Percentiles rank a stretch among this genome's conserved stretches.
Conservation (phyloP, 768 basidiomycete genomes). For the Boletus sp. region DNA sequence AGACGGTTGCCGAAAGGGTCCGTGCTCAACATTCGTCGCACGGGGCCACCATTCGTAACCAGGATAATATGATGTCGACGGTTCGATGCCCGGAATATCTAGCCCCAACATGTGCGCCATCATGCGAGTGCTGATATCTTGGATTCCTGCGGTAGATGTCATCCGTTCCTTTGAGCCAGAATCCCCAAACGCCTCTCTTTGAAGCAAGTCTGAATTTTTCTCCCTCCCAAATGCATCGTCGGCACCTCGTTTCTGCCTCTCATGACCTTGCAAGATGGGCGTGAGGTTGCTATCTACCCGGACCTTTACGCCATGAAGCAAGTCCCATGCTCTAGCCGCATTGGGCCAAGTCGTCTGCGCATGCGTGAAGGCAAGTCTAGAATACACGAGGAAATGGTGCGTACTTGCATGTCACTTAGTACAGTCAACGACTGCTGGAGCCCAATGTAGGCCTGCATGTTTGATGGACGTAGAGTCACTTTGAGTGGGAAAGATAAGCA, state of each 20-base stretch:
- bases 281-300: conserved; percentile 41
- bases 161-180: conserved; percentile 23
- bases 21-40: conserved; percentile 11
- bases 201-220: conserved; percentile 43
- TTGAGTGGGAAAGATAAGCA: conserved; percentile 12
- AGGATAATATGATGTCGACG: conserved; percentile 49
- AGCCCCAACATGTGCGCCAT: conserved; percentile 74
- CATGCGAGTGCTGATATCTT: conserved; percentile 59
- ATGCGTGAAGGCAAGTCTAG: conserved; percentile 9
- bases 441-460: conserved; percentile 64
- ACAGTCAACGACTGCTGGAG: conserved; percentile 61
- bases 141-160: conserved; percentile 41
- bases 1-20: conserved; percentile 15
- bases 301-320: conserved; percentile 64
- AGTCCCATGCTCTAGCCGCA: conserved; percentile 60
- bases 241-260: conserved; percentile 55
- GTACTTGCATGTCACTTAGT: conserved; percentile 65
- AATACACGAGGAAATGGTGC: conserved; percentile 13
- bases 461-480: conserved; percentile 73
- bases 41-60: conserved; percentile 71
- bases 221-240: conserved; percentile 64
- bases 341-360: conserved; percentile 66
- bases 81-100: conserved; percentile 55
- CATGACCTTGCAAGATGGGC: conserved; percentile 36
- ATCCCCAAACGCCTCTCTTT: conserved; percentile 38